phyloP scores from a whole-genome alignment of 225 moss, liverwort and hornwort genomes.

The Ulota crispa region DNA sequence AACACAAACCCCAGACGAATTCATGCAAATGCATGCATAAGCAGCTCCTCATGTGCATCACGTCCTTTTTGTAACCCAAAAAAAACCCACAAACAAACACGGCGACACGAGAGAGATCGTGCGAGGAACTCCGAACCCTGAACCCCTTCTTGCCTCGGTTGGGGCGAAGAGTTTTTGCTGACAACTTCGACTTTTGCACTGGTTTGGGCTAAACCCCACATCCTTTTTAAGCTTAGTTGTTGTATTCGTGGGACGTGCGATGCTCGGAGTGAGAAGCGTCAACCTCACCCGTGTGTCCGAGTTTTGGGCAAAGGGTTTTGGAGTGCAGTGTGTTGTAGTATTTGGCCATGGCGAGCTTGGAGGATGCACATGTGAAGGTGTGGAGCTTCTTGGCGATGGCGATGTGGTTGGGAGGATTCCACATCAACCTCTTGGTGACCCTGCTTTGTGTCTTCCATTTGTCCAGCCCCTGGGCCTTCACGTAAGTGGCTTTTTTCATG shows the following conservation, averaged over 20 bases:
- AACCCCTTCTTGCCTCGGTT: not conserved
- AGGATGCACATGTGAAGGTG: slow-evolving; percentile 19
- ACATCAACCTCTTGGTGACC: slow-evolving; percentile 44
- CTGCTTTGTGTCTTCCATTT: slow-evolving; percentile 31
- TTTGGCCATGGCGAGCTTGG: slow-evolving; percentile 17
- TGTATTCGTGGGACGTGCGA: not conserved
- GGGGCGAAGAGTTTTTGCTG: not conserved
- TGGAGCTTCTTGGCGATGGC: slow-evolving; percentile 52
- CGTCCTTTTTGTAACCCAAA: too few relatives aligned
- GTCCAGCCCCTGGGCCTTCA: slow-evolving; percentile 48
- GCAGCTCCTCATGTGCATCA: not conserved
- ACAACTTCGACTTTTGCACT: not conserved
- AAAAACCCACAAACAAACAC: too few relatives aligned
- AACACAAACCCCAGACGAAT: too few relatives aligned
- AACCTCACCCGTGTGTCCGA: not conserved
- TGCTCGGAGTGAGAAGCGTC: not conserved
- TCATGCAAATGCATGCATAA: not conserved
- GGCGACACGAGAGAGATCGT: too few relatives aligned
- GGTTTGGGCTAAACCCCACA: not conserved
- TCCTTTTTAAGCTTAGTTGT: not conserved
- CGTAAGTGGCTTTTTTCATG: slow-evolving; percentile 30
- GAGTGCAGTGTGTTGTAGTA: not conserved
- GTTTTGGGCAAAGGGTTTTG: not conserved
- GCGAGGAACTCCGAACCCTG: too few relatives aligned
- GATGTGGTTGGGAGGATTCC: slow-evolving; percentile 65